These are phyloP conservation scores for Dothistroma septosporum DNA, from an alignment of 2,329 filamentous ascomycete genomes.

Conservation along the genomic window DNA sequence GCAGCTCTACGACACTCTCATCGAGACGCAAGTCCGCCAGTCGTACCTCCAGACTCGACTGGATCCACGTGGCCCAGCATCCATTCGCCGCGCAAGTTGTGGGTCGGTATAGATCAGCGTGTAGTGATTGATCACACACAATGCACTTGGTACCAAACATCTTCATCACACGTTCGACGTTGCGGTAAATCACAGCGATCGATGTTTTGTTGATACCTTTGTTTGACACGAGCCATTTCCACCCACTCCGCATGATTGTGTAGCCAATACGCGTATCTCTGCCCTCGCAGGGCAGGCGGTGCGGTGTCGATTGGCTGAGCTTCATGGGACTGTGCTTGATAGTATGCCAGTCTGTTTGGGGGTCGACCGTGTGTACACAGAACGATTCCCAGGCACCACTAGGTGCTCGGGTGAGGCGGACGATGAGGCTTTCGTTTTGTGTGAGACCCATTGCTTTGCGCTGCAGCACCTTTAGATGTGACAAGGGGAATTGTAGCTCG, in stretches of 20 bases:
- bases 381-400: conserved; percentile 1
- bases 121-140: conserved; percentile 1
- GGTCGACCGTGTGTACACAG: conserved; percentile 4
- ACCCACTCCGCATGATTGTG: conserved; percentile 1
- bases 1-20: background rate
- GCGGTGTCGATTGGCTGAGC: background rate
- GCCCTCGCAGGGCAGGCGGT: background rate
- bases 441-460: conserved; percentile 3
- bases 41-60: conserved; percentile 2
- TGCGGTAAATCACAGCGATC: background rate
- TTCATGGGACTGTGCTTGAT: conserved; percentile 3
- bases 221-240: background rate
- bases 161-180: conserved; percentile 2
- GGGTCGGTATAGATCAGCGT: conserved; percentile 1
- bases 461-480: background rate
- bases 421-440: background rate
- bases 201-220: background rate
- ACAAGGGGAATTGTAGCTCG: background rate
- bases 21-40: conserved; percentile 1
- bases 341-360: background rate
- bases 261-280: background rate
- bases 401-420: background rate
- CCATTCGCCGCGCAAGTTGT: background rate
- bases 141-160: background rate
- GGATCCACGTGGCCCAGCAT: conserved; percentile 1